Evolutionary conservation across 176 grass and related monocot genomes (phyloP).

Genomic region (Oryza glumipatula): DNA sequence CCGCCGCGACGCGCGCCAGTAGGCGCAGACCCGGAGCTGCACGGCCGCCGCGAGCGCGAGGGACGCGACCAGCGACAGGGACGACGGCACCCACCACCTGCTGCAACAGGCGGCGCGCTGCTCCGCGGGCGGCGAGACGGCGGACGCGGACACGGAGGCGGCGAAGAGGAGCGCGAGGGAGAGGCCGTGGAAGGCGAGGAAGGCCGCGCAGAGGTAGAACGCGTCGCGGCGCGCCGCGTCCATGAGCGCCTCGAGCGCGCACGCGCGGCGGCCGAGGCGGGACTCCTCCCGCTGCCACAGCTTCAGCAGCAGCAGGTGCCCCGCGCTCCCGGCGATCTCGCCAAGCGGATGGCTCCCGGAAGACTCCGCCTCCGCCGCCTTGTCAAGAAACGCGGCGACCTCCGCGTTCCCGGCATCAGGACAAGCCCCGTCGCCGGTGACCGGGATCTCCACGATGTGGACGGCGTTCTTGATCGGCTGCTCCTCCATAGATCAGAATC

Average conservation of each 20-base stretch:
- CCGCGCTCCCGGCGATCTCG: slow-evolving; percentile 73
- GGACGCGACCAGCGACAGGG: slow-evolving; percentile 63
- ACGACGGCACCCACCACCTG: slow-evolving; percentile 82
- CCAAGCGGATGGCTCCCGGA: slow-evolving; percentile 60
- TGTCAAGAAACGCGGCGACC: slow-evolving; percentile 10
- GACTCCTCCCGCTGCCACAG: slow-evolving; percentile 89
- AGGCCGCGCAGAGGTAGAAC: slow-evolving; percentile 85
- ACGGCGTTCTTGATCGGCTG: slow-evolving; percentile 34
- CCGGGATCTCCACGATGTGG: slow-evolving; percentile 56
- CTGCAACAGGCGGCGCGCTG: slow-evolving; percentile 27
- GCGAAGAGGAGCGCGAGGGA: slow-evolving; percentile 78
- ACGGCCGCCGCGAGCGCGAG: slow-evolving; percentile 69
- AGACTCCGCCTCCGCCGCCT: not conserved
- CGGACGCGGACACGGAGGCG: slow-evolving; percentile 45
- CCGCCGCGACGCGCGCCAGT: slow-evolving; percentile 60
- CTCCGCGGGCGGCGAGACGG: not conserved
- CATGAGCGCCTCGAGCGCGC: slow-evolving; percentile 69
- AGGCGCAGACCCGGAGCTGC: slow-evolving; percentile 62
- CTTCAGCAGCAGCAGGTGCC: slow-evolving; percentile 87
- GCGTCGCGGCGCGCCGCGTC: slow-evolving; percentile 63
- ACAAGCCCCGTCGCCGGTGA: slow-evolving; percentile 8
- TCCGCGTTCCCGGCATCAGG: too few species aligned
- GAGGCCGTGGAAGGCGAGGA: slow-evolving; percentile 85
- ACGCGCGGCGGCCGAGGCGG: slow-evolving; percentile 51
- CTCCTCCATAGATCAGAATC: slow-evolving; percentile 13